Evolutionary conservation across 345 rosid species (phyloP).

Genomic region (Bruguiera sexangula): DNA sequence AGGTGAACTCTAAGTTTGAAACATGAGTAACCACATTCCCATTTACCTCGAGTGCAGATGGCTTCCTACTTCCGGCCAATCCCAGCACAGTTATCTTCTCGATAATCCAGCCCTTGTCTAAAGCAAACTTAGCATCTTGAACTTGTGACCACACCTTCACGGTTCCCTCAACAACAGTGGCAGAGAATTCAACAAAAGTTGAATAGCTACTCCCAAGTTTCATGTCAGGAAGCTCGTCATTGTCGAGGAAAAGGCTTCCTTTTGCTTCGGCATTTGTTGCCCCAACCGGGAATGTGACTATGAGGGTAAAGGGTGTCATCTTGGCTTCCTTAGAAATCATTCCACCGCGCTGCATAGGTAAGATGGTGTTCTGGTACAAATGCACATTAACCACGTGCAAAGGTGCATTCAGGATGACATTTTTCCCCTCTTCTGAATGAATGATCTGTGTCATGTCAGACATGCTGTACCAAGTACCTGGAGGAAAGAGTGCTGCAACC

Average conservation of each 20-base stretch:
- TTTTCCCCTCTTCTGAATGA: slow-evolving; percentile 46
- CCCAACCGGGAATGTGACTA: slow-evolving; percentile 73
- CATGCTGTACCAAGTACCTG: slow-evolving; percentile 86
- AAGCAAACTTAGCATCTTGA: slow-evolving; percentile 64
- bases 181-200: slow-evolving; percentile 58
- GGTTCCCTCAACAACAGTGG: slow-evolving; percentile 49
- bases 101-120: slow-evolving; percentile 68
- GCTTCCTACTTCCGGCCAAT: slow-evolving; percentile 40
- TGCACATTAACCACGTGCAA: slow-evolving; percentile 79
- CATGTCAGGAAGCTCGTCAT: slow-evolving; percentile 94
- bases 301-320: slow-evolving; percentile 72
- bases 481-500: slow-evolving; percentile 81
- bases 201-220: slow-evolving; percentile 68
- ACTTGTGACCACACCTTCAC: slow-evolving; percentile 86
- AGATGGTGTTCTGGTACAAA: slow-evolving; percentile 67
- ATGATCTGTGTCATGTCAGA: slow-evolving; percentile 64
- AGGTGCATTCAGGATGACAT: slow-evolving; percentile 68
- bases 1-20: slow-evolving; percentile 33
- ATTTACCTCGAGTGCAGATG: slow-evolving; percentile 46
- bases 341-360: slow-evolving; percentile 96
- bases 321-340: slow-evolving; percentile 76
- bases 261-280: slow-evolving; percentile 59
- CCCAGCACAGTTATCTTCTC: slow-evolving; percentile 71
- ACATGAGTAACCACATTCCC: slow-evolving; percentile 28
- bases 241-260: slow-evolving; percentile 67